These are phyloP conservation scores for Ustilago vetiveriae DNA, from an alignment of 1,284 basidiomycete genomes.

Conservation along the genomic window DNA sequence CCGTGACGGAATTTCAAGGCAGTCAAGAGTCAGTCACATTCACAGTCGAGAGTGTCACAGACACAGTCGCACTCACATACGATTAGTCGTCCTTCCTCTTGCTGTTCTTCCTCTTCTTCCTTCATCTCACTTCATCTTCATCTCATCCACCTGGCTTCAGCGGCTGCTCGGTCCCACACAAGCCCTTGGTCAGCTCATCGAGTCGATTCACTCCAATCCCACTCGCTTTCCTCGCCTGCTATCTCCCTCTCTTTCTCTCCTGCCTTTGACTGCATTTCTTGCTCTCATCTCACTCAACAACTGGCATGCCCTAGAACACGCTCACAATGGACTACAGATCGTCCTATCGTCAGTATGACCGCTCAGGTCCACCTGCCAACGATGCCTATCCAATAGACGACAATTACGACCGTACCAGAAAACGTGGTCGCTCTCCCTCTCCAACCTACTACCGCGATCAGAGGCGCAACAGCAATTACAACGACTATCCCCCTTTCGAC, in stretches of 20 bases:
- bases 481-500: constrained; percentile 26
- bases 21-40: too few species aligned
- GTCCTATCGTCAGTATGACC: constrained; percentile 40
- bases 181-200: too few species aligned
- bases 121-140: too few species aligned
- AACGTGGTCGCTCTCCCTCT: constrained; percentile 47
- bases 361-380: constrained; percentile 11
- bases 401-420: constrained; percentile 38
- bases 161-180: too few species aligned
- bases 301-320: constrained; percentile 10
- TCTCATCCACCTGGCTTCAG: too few species aligned
- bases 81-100: too few species aligned
- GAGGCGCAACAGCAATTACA: constrained; percentile 23
- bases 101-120: too few species aligned
- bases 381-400: constrained; percentile 31
- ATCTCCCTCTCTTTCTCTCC: background rate
- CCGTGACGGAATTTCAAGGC: too few species aligned
- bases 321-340: constrained; percentile 42
- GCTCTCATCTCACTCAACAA: background rate
- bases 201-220: too few species aligned
- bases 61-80: too few species aligned
- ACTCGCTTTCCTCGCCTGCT: too few species aligned
- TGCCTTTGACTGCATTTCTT: background rate
- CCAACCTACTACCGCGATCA: constrained; percentile 37
- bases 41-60: too few species aligned